Evolutionary conservation across 2,329 filamentous ascomycete genomes (phyloP), one percentile per base, ranked within the genome.

Genomic region (Calcarisporium arbuscula): DNA sequence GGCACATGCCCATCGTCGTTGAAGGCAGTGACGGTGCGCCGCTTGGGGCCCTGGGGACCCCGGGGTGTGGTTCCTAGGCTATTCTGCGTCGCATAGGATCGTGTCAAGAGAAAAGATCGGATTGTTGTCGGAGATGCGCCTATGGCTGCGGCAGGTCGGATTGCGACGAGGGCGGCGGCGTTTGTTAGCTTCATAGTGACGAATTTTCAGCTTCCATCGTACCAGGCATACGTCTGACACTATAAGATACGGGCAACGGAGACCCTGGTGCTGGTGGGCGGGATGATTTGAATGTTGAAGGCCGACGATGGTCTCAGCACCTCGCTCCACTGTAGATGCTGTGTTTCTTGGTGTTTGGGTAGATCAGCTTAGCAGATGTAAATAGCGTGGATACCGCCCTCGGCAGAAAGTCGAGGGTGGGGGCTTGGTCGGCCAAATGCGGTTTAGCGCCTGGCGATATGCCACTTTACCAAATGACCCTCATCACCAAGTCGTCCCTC

Each of bases 1-100:
- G 79, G 77, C 2, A 95, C 79, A 43, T 74, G 72, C 7, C 90
- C 90, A 51, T 87, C 83, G 49, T 95, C 90, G 49, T 87, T 92
- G 51, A 89, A 80, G 0, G 90, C 75, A 0, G 88, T 95, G 18
- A 95, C 79, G 25, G 79, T 71, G 51, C 74, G 80, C 35, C 85
- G 73, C 43, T 70, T 74, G 18, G 78, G 56, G 10, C 61, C 52
- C 10, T 32, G 32, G 21, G 69, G 47, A 41, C 42, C 39, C n/a
- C n/a, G n/a, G 1, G 58, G 40, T 6, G 55, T 44, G 11, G 61
- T 46, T 15, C 54, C 56, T 15, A 68, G 47, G 40, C 62, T 64
- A 39, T 65, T 72, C 32, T 80, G 68, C 28, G 77, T 80, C 40
- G 80, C 73, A 61, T 81, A 82, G 32, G 60, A 55, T 50, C 76